Evolutionary conservation across 768 basidiomycete genomes (phyloP).

Genomic region (Pisolithus albus): DNA sequence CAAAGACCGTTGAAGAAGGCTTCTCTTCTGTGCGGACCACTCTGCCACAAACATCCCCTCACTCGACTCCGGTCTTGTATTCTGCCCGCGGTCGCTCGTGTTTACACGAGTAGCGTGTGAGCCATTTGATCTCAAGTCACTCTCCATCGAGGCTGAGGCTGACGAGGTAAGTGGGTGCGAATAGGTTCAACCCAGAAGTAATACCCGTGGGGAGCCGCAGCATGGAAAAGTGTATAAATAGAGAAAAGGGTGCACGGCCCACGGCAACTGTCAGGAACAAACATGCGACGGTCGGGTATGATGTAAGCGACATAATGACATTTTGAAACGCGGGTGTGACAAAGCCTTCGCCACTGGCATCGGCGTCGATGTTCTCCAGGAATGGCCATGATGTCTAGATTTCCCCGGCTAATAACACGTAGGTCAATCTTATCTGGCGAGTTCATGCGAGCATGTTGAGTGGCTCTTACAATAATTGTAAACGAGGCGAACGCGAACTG

Average conservation of each 20-base stretch:
- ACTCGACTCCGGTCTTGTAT: conserved; percentile 3
- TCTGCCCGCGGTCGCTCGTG: conserved; percentile 1
- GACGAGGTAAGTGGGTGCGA: too few relatives aligned
- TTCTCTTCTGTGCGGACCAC: background rate
- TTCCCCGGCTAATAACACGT: background rate
- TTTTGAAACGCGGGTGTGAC: too few relatives aligned
- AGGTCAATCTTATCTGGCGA: background rate
- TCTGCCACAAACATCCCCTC: background rate
- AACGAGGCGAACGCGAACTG: conserved; percentile 47
- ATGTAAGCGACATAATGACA: too few relatives aligned
- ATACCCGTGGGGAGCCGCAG: background rate
- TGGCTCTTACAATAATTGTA: conserved; percentile 59
- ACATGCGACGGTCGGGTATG: too few relatives aligned
- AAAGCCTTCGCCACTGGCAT: too few relatives aligned
- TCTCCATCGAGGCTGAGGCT: conserved; percentile 9
- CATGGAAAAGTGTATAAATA: background rate
- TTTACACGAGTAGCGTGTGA: conserved; percentile 11
- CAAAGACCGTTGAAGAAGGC: conserved; percentile 1
- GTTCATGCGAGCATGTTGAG: background rate
- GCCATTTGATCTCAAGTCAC: conserved; percentile 1
- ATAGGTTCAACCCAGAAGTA: too few relatives aligned
- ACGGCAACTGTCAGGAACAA: too few relatives aligned
- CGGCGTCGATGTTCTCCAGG: too few relatives aligned
- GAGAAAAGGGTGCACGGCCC: background rate
- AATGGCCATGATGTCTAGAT: too few relatives aligned